Percentiles rank a stretch among this genome's conserved stretches.
Conservation (phyloP, 2,329 filamentous ascomycete species). For the Monosporascus sp. region DNA sequence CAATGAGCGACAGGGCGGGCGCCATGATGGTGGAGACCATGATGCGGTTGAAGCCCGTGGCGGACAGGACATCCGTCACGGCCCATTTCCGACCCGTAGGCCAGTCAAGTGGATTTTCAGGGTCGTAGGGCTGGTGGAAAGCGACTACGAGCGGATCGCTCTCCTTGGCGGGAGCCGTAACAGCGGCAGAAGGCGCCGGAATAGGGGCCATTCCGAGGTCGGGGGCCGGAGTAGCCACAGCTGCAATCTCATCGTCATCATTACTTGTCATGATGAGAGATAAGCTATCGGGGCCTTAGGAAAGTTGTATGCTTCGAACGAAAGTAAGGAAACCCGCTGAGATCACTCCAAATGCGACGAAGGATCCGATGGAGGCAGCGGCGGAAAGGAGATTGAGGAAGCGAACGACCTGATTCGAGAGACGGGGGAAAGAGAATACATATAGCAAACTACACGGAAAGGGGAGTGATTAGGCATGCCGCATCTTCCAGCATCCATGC, state of each 20-base stretch:
- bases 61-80: conserved; percentile 42
- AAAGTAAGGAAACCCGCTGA: not conserved
- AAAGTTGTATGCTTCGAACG: not conserved
- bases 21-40: conserved; percentile 49
- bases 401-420: no score
- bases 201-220: not conserved
- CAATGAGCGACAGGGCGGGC: conserved; percentile 43
- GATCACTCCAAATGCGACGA: not conserved
- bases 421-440: not conserved
- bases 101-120: conserved; percentile 36
- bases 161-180: not conserved
- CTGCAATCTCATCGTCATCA: not conserved
- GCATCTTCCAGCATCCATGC: no score
- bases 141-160: not conserved
- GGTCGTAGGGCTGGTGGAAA: conserved; percentile 6
- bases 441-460: not conserved
- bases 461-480: no score
- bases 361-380: not conserved
- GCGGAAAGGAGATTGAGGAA: no score
- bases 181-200: not conserved
- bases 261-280: not conserved
- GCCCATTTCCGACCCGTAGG: conserved; percentile 39
- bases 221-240: not conserved
- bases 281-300: not conserved
- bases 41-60: conserved; percentile 46